These are phyloP conservation scores for Zymoseptoria brevis DNA, from an alignment of 2,329 filamentous ascomycete genomes.

Conservation along the genomic window DNA sequence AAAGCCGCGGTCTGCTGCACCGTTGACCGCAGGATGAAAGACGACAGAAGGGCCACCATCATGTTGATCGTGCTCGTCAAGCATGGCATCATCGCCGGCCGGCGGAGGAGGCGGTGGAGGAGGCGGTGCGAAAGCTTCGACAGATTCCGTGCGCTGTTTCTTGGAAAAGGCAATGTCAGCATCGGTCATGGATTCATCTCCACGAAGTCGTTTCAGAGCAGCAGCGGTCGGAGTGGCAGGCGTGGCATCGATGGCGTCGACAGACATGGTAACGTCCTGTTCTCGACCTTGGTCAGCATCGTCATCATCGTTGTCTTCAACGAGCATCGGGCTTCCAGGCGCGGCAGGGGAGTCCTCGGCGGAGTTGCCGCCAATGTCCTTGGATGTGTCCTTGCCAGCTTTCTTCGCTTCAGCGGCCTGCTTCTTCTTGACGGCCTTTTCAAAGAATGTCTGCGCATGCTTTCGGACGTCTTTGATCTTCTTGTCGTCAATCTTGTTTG, in stretches of 20 bases:
- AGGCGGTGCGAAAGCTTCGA: conserved; percentile 28
- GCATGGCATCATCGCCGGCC: conserved; percentile 14
- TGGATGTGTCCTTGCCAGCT: conserved; percentile 38
- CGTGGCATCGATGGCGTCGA: conserved; percentile 13
- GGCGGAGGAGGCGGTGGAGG: conserved; percentile 37
- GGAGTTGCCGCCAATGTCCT: conserved; percentile 20
- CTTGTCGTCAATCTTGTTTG: conserved; percentile 66
- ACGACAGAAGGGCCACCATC: conserved; percentile 4
- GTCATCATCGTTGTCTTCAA: conserved; percentile 23
- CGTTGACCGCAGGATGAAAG: conserved; percentile 6
- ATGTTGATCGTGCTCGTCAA: conserved; percentile 1
- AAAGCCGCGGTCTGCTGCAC: conserved; percentile 18
- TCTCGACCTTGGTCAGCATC: conserved; percentile 19
- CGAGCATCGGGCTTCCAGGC: conserved; percentile 12
- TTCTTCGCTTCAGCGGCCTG: conserved; percentile 59
- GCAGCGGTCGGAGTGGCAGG: conserved; percentile 15
- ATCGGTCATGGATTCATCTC: conserved; percentile 26
- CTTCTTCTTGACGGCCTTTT: conserved; percentile 75
- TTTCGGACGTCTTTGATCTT: conserved; percentile 76
- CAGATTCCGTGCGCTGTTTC: conserved; percentile 25
- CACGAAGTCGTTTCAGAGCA: conserved; percentile 21
- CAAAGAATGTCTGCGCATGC: conserved; percentile 77
- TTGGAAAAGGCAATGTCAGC: conserved; percentile 26
- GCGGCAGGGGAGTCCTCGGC: conserved; percentile 24
- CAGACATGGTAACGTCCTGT: conserved; percentile 18